phyloP scores from a whole-genome alignment of 2,329 filamentous ascomycete genomes.

The Aspergillus sergii region DNA sequence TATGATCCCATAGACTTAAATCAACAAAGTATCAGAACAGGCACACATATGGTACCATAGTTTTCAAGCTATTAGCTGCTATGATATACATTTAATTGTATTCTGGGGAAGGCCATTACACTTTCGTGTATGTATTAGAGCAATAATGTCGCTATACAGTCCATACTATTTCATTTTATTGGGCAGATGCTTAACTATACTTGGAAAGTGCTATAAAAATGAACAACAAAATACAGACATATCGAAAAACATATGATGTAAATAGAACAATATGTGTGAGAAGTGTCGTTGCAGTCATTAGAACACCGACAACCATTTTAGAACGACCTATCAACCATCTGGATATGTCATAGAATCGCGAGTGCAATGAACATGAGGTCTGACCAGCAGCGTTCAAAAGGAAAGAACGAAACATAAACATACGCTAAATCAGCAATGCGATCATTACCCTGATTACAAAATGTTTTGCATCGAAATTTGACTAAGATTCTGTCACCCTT shows the following conservation, averaged over 20 bases:
- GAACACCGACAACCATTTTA: background rate
- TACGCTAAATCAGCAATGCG: background rate
- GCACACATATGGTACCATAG: no score
- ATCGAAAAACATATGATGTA: no score
- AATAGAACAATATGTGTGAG: background rate
- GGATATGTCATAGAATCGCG: background rate
- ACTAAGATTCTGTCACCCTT: background rate
- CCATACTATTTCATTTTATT: background rate
- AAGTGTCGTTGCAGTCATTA: background rate
- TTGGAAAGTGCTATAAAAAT: background rate
- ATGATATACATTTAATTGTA: background rate
- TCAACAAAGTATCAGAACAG: no score
- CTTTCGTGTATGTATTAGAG: background rate
- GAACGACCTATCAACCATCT: background rate
- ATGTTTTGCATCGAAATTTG: background rate
- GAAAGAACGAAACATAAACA: background rate
- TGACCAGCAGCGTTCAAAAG: conserved; percentile 1
- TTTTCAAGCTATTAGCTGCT: no score
- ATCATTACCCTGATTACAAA: background rate
- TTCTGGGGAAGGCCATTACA: background rate
- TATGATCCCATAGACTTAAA: no score
- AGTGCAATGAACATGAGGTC: conserved; percentile 4
- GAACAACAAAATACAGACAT: background rate
- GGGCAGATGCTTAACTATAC: background rate
- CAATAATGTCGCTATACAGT: background rate